These are phyloP conservation scores for Alternaria sp. DNA, from an alignment of 2,329 filamentous ascomycete species.

Conservation along the genomic window DNA sequence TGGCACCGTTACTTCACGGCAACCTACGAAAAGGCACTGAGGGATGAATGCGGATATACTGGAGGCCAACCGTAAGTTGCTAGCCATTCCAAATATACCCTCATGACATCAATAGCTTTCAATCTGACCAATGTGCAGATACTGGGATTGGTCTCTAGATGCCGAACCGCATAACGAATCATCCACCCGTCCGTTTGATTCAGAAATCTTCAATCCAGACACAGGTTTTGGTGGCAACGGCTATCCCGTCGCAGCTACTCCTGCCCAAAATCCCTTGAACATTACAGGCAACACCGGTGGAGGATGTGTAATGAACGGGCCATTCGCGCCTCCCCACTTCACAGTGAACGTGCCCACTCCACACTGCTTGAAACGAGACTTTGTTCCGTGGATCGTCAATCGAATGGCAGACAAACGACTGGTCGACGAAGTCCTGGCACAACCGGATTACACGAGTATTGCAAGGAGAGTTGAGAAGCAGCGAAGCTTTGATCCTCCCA, in stretches of 20 bases:
- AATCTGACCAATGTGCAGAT: constrained; percentile 22
- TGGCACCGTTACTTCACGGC: constrained; percentile 32
- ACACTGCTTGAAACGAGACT: constrained; percentile 42
- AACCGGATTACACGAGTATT: constrained; percentile 38
- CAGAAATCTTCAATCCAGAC: constrained; percentile 24
- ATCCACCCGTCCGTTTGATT: constrained; percentile 18
- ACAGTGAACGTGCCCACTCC: constrained; percentile 29
- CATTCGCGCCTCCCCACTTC: constrained; percentile 31
- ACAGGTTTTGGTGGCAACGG: constrained; percentile 47
- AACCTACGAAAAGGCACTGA: constrained; percentile 29
- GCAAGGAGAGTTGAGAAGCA: constrained; percentile 34
- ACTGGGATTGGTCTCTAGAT: constrained; percentile 43
- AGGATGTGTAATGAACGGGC: constrained; percentile 42
- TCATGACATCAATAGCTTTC: background rate
- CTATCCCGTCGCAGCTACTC: constrained; percentile 29
- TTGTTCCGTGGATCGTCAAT: constrained; percentile 33
- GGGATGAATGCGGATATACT: constrained; percentile 27
- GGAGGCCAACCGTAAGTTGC: constrained; percentile 21
- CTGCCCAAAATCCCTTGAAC: constrained; percentile 31
- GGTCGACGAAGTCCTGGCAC: constrained; percentile 31
- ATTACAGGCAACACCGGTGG: constrained; percentile 40
- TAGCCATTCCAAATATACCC: background rate
- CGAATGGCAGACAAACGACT: constrained; percentile 20
- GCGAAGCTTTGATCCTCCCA: constrained; percentile 34
- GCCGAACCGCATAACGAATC: constrained; percentile 18